Percentiles rank a stretch among this genome's conserved stretches.
These are phyloP conservation scores for Monilinia polystroma DNA, from an alignment of 2,329 filamentous ascomycete species.

Conservation along the genomic window DNA sequence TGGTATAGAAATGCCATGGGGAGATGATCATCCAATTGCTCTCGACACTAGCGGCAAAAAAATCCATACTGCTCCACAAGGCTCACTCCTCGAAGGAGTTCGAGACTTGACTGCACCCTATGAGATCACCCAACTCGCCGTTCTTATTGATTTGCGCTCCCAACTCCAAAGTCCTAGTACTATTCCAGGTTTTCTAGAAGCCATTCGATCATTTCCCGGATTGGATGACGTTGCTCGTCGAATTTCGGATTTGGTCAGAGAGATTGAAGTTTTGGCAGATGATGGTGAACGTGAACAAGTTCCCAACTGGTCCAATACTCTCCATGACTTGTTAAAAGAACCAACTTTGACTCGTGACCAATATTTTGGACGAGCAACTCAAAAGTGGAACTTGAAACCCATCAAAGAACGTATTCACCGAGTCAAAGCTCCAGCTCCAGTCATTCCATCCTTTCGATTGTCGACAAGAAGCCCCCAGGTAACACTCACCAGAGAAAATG, in stretches of 20 bases:
- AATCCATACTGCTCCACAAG: neutral
- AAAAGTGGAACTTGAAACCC: neutral
- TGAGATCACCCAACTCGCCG: neutral
- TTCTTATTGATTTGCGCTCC: neutral
- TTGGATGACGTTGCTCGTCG: neutral
- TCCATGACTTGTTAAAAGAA: slow-evolving; percentile 1
- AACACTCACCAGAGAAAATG: neutral
- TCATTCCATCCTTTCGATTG: neutral
- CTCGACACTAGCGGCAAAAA: neutral
- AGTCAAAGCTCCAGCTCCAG: neutral
- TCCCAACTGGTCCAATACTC: slow-evolving; percentile 1
- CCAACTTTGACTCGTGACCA: slow-evolving; percentile 1
- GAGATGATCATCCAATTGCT: slow-evolving; percentile 2
- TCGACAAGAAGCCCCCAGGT: neutral
- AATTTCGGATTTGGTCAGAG: neutral
- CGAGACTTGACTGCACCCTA: neutral
- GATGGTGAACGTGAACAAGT: neutral
- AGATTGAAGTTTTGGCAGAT: neutral
- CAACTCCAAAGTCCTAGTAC: neutral
- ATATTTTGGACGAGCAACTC: neutral
- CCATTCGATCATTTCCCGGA: neutral
- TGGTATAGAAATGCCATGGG: slow-evolving; percentile 8
- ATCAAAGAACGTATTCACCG: neutral
- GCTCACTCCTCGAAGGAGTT: slow-evolving; percentile 4
- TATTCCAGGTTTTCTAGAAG: neutral